Evolutionary conservation across 306 rosid species (phyloP).

Genomic region (Neltuma alba): DNA sequence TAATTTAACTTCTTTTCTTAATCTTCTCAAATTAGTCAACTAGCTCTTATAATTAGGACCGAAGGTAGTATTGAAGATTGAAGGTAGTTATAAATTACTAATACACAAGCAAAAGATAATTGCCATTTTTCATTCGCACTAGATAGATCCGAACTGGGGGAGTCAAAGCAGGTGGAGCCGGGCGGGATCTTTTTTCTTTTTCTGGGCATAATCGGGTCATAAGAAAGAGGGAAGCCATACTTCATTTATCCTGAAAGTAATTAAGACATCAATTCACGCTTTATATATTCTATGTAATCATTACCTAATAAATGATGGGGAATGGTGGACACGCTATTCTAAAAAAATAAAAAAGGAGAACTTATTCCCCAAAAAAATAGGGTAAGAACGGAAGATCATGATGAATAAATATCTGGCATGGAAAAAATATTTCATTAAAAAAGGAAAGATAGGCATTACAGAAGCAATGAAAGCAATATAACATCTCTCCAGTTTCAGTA

Average conservation of each 20-base stretch:
- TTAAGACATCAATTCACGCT: background rate
- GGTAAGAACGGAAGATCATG: background rate
- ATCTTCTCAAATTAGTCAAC: no score
- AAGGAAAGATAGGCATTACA: background rate
- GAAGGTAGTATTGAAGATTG: no score
- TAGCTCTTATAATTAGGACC: no score
- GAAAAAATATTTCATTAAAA: background rate
- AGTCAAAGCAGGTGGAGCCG: background rate
- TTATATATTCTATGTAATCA: background rate
- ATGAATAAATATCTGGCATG: background rate
- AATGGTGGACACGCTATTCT: background rate
- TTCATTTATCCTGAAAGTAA: background rate
- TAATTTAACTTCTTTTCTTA: no score
- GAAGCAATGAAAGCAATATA: background rate
- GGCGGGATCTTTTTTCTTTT: background rate
- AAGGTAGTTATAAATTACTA: no score
- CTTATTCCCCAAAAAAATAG: no score
- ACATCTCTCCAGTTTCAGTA: background rate
- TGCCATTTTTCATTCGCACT: background rate
- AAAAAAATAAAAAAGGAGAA: no score
- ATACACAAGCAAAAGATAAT: background rate
- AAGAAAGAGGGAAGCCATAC: background rate
- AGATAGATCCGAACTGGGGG: background rate
- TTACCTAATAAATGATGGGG: background rate
- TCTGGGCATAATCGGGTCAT: background rate